Conservation (phyloP, 176 grass and related monocot species). For the Neostapfia colusana region DNA sequence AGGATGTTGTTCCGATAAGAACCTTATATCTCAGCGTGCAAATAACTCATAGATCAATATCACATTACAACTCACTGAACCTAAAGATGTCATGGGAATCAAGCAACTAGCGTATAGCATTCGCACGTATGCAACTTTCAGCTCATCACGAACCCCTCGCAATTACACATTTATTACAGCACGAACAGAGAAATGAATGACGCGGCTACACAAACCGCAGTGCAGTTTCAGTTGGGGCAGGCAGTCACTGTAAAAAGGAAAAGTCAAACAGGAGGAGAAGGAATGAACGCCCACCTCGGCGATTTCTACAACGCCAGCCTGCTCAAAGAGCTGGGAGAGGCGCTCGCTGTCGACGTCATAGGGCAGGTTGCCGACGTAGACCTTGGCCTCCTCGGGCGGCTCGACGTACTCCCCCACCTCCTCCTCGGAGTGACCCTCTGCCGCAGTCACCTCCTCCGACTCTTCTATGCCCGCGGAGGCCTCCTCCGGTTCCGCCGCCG, state of each 20-base stretch:
- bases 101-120: not conserved
- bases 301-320: constrained; percentile 77
- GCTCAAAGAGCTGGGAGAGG: constrained; percentile 77
- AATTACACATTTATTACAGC: not conserved
- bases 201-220: too few relatives aligned
- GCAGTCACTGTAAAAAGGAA: not conserved
- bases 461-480: not conserved
- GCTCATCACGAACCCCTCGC: not conserved
- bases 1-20: too few relatives aligned
- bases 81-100: not conserved
- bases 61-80: not conserved
- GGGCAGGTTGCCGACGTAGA: constrained; percentile 83
- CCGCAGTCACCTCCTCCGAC: not conserved
- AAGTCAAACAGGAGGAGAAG: too few relatives aligned
- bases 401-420: constrained; percentile 46
- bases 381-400: constrained; percentile 66
- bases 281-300: constrained; percentile 56
- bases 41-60: not conserved
- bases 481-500: constrained; percentile 18
- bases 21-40: not conserved
- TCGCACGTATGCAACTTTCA: not conserved
- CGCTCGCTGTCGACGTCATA: constrained; percentile 80
- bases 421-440: not conserved
- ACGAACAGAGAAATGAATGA: not conserved
- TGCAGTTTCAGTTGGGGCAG: not conserved